Evolutionary conservation across 257 asterid species (phyloP).

Genomic region (Plectranthus barbatus): DNA sequence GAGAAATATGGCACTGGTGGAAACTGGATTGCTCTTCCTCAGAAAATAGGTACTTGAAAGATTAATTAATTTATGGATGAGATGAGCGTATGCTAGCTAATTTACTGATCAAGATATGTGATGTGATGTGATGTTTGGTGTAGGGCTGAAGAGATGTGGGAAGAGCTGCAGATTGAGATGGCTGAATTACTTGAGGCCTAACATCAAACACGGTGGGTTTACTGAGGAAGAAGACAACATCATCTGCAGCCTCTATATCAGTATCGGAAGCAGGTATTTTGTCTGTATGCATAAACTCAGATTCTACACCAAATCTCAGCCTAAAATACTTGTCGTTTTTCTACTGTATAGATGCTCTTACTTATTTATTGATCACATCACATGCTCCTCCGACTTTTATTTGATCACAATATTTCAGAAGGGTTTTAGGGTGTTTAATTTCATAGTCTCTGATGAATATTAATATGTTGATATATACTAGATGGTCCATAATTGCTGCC

Average conservation of each 20-base stretch:
- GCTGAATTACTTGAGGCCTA: constrained; percentile 87
- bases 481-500: constrained; percentile 98
- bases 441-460: too few species aligned
- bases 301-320: constrained; percentile 20
- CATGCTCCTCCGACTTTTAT: too few species aligned
- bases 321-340: constrained; percentile 52
- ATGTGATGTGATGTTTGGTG: too few species aligned
- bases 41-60: constrained; percentile 60
- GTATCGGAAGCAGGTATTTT: constrained; percentile 94
- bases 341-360: neutral
- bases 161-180: constrained; percentile 94
- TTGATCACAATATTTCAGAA: too few species aligned
- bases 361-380: too few species aligned
- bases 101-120: neutral
- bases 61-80: too few species aligned
- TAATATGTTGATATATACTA: neutral
- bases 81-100: too few species aligned
- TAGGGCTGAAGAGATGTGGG: constrained; percentile 95
- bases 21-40: constrained; percentile 99
- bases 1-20: constrained; percentile 78
- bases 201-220: constrained; percentile 89
- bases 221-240: constrained; percentile 96
- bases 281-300: constrained; percentile 16
- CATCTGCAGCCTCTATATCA: constrained; percentile 91
- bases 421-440: too few species aligned